These are phyloP conservation scores for Colletotrichum sp. DNA, from an alignment of 2,329 filamentous ascomycete genomes.

Conservation along the genomic window DNA sequence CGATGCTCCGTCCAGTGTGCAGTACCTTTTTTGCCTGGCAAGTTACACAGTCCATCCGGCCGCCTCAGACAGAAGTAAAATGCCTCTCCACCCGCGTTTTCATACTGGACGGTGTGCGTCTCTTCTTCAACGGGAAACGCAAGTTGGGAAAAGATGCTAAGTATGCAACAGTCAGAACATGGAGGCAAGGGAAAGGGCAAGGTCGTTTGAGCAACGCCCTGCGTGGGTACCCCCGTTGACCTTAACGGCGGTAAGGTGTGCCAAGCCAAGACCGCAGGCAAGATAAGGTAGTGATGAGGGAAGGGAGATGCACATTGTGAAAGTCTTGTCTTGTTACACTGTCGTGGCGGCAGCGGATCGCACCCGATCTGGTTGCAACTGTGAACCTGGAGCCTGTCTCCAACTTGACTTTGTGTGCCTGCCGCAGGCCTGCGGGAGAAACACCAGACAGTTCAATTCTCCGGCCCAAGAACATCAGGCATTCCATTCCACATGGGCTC, in stretches of 20 bases:
- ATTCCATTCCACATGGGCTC: neutral
- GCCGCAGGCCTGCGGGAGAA: neutral
- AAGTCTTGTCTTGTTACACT: neutral
- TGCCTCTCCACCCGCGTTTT: neutral
- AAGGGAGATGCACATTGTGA: neutral
- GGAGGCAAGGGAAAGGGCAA: neutral
- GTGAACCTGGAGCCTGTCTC: neutral
- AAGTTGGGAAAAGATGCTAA: neutral
- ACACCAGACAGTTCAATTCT: neutral
- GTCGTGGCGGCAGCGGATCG: neutral
- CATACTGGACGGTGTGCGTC: neutral
- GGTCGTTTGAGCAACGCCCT: neutral
- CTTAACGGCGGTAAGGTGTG: neutral
- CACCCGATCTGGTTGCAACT: neutral
- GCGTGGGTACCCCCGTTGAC: neutral
- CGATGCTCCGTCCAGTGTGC: neutral
- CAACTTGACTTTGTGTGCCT: neutral
- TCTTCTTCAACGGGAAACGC: neutral
- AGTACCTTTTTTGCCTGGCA: neutral
- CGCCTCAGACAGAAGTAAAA: neutral
- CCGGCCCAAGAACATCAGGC: neutral
- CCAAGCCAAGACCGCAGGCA: slow-evolving; percentile 3
- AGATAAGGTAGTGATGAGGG: neutral
- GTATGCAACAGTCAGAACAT: neutral
- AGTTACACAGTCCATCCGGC: neutral